Base-by-base conservation (phyloP, 164 flowering plant species). In the Stephania cephalantha region DNA sequence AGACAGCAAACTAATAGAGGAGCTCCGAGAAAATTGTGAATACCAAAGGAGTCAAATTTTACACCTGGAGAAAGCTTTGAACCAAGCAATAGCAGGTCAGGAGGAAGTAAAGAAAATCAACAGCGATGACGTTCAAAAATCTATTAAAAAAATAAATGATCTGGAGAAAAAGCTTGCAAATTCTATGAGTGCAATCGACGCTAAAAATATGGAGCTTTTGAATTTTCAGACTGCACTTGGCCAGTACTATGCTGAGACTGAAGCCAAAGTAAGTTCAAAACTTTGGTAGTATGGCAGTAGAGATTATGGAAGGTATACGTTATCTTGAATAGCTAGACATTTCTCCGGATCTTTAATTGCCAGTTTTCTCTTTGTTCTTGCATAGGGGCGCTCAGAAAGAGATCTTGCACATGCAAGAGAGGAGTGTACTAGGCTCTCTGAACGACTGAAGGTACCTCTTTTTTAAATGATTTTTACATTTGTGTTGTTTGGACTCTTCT, bases 181-280 rank as follows among this genome's bases (percentile, higher is more conserved):
- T 78, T 90, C 84, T 83, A 82, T 82, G 84, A 84, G 78, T 76
- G 83, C 83, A 25, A 85, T 96, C 67, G 94, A 94, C 77, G 87
- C 88, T 7, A 94, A 92, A 84, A 89, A 96, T 83, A 81, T 84
- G 67, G 99, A 96, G 84, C 90, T 94, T 76, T 77, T 85, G 73
- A 96, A 94, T 87, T 94, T 96, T 77, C 98, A 96, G 87, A 90
- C 97, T 82, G 99, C 97, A 72, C 97, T 96, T 79, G 99, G 99
- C 55, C 99, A 94, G 84, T 94, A 88, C 78, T 94, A 90, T 81
- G 99, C 99, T 82, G 99, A 96, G 88, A 88, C 89, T 77, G 99
- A 96, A 84, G 98, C 97, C 8, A 96, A 91, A 95, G 98, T 94
- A 80, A 76, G 72, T 20, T 73, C 50, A 44, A 25, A 52, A 69